phyloP scores from a whole-genome alignment of 495 filamentous ascomycete genomes.

The Thermothielavioides terrestris region DNA sequence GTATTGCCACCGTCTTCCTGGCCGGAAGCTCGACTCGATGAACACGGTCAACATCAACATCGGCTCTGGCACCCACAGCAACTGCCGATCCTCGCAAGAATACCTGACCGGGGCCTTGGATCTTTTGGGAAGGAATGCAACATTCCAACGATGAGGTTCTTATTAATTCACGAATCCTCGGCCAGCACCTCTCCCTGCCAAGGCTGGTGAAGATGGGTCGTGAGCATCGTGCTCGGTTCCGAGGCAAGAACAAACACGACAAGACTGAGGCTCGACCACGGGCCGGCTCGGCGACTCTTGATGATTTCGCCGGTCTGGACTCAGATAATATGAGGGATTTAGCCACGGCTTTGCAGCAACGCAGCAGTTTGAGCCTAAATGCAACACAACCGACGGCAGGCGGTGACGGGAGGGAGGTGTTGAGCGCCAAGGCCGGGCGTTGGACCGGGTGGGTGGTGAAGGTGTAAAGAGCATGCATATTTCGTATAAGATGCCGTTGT shows the following conservation, averaged over 20 bases:
- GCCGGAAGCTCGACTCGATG: too few relatives aligned
- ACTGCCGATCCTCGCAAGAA: constrained; percentile 5
- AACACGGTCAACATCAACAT: not conserved
- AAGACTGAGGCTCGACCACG: not conserved
- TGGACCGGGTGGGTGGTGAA: not conserved
- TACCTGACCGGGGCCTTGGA: not conserved
- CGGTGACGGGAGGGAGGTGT: too few relatives aligned
- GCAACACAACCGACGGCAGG: not conserved
- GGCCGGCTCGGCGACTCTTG: not conserved
- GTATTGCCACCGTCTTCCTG: too few relatives aligned
- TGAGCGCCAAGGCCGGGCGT: too few relatives aligned
- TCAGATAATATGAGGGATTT: constrained; percentile 10
- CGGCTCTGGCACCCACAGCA: not conserved
- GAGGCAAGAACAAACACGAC: not conserved
- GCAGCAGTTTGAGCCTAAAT: constrained; percentile 11
- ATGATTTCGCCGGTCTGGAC: not conserved
- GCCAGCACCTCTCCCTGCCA: not conserved
- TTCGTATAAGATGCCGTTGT: constrained; percentile 5
- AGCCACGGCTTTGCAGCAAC: not conserved
- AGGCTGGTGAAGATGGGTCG: not conserved
- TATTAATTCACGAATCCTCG: constrained; percentile 12
- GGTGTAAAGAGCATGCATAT: not conserved
- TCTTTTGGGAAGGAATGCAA: constrained; percentile 2
- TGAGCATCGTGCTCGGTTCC: not conserved
- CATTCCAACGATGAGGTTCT: not conserved